phyloP scores from a whole-genome alignment of 1,284 basidiomycete species.

The Quambalaria eucalypti region DNA sequence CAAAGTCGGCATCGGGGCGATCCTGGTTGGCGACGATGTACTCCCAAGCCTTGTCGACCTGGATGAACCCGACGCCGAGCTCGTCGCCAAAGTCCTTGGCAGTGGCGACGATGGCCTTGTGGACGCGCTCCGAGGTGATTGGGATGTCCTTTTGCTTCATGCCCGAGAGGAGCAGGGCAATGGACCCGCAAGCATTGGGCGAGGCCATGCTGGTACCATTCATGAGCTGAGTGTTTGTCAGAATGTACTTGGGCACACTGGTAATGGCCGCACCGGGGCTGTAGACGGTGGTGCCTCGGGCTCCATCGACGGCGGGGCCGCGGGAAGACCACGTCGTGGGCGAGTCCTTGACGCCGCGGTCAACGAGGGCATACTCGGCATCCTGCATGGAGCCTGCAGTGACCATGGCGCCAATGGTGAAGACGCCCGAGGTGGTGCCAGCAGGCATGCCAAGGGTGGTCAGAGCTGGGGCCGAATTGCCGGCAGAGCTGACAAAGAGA shows the following conservation, averaged over 20 bases:
- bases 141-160: constrained; percentile 43
- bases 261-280: constrained; percentile 48
- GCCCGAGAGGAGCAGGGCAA: constrained; percentile 43
- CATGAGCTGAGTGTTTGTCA: constrained; percentile 44
- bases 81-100: constrained; percentile 45
- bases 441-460: constrained; percentile 46
- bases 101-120: constrained; percentile 42
- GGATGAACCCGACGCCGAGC: constrained; percentile 43
- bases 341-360: constrained; percentile 37
- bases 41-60: constrained; percentile 45
- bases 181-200: constrained; percentile 43
- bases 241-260: constrained; percentile 45
- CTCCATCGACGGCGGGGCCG: constrained; percentile 45
- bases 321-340: constrained; percentile 47
- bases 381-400: constrained; percentile 46
- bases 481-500: constrained; percentile 41
- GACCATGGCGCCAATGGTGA: constrained; percentile 47
- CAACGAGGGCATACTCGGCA: constrained; percentile 47
- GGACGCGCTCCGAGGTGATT: constrained; percentile 41
- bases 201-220: constrained; percentile 48
- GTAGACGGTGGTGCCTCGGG: constrained; percentile 41
- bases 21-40: constrained; percentile 41
- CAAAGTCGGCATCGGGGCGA: constrained; percentile 39
- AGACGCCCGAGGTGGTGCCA: constrained; percentile 41
- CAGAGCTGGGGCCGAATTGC: constrained; percentile 46